phyloP scores from a whole-genome alignment of 2,329 filamentous ascomycete species.

The Apiospora pterosperma region DNA sequence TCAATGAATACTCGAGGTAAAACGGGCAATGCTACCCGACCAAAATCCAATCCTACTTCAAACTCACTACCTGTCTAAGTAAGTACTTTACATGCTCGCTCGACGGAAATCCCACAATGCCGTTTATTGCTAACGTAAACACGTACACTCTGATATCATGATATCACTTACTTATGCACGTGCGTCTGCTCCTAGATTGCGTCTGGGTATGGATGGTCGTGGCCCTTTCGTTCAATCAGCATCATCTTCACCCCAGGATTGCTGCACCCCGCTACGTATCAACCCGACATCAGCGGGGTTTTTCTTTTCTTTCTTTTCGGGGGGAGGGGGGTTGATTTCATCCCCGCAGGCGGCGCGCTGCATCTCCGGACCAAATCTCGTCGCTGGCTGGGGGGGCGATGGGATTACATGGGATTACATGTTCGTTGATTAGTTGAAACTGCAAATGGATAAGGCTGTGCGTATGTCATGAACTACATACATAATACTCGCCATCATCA shows the following conservation, averaged over 20 bases:
- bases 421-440: neutral
- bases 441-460: neutral
- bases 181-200: neutral
- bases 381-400: neutral
- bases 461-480: neutral
- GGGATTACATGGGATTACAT: neutral
- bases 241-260: neutral
- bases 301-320: neutral
- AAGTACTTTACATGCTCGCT: no score
- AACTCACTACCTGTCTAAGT: no score
- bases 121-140: neutral
- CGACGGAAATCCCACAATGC: neutral
- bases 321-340: no score
- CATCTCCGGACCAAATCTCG: neutral
- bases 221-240: neutral
- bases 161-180: neutral
- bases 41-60: neutral
- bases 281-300: neutral
- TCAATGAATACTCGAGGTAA: neutral
- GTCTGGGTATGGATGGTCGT: neutral
- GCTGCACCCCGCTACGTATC: neutral
- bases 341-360: neutral
- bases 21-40: neutral
- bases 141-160: neutral
- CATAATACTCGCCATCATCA: neutral